A percentile compares a stretch with the other conserved stretches of the same genome.
phyloP scores from a whole-genome alignment of 2,329 filamentous ascomycete genomes.

The Sclerotiophoma versabilis region DNA sequence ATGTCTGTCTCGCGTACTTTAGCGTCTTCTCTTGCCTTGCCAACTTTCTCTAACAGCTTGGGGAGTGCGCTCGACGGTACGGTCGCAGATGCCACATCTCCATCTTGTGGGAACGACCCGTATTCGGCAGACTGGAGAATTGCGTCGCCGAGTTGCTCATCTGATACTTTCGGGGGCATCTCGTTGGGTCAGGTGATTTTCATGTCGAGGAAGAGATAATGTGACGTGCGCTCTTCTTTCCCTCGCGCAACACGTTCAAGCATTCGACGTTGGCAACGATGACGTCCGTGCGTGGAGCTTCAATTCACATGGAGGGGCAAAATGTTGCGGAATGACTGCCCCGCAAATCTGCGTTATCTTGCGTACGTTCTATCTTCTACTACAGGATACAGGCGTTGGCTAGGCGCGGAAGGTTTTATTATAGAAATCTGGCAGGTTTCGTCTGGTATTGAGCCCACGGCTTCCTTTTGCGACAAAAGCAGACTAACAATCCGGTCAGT shows the following conservation, averaged over 20 bases:
- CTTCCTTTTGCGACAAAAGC: background rate
- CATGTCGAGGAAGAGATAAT: constrained; percentile 24
- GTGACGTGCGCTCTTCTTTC: constrained; percentile 3
- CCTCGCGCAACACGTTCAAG: constrained; percentile 14
- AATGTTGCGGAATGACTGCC: constrained; percentile 5
- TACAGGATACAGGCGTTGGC: constrained; percentile 2
- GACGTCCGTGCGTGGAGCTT: constrained; percentile 22
- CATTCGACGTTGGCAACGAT: constrained; percentile 10
- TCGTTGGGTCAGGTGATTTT: constrained; percentile 14
- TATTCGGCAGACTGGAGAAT: constrained; percentile 69
- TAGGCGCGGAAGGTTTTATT: background rate
- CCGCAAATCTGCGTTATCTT: constrained; percentile 5
- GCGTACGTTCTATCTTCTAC: background rate
- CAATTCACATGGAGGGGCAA: constrained; percentile 16
- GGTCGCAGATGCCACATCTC: constrained; percentile 61
- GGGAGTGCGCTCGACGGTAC: constrained; percentile 59
- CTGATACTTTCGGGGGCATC: constrained; percentile 42
- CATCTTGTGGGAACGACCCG: constrained; percentile 63
- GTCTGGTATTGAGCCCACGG: background rate
- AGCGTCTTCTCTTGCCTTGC: constrained; percentile 60
- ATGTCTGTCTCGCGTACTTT: constrained; percentile 52
- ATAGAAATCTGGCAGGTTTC: background rate
- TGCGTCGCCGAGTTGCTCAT: constrained; percentile 61
- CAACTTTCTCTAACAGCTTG: constrained; percentile 59
- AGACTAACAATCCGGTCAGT: constrained; percentile 9